A percentile compares a stretch with the other conserved stretches of the same genome.
Evolutionary conservation across 1,139 yeast genomes (phyloP).

Genomic region (Yamadazyma epiphylla): DNA sequence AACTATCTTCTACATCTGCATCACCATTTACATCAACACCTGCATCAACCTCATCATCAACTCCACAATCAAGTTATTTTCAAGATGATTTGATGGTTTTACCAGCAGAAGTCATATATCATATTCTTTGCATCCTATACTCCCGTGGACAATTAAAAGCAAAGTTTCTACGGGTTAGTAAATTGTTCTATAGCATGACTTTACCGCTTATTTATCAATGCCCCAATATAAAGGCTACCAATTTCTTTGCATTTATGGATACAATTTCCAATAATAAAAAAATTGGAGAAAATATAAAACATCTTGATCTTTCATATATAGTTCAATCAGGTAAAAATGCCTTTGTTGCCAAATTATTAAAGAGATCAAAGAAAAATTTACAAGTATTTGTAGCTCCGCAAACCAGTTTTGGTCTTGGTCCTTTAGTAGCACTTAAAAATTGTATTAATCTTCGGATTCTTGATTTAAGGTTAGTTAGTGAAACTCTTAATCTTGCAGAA

Average conservation of each 20-base stretch:
- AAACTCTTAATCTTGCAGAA: slow-evolving; percentile 78
- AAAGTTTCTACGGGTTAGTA: slow-evolving; percentile 57
- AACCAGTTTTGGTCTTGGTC: slow-evolving; percentile 90
- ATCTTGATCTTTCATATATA: slow-evolving; percentile 69
- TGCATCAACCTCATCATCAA: too few relatives aligned
- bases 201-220: slow-evolving; percentile 59
- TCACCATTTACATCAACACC: too few relatives aligned
- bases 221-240: slow-evolving; percentile 63
- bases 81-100: slow-evolving; percentile 25
- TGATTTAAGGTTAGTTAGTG: slow-evolving; percentile 87
- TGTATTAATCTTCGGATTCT: slow-evolving; percentile 63
- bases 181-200: slow-evolving; percentile 54
- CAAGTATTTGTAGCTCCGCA: slow-evolving; percentile 85
- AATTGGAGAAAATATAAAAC: slow-evolving; percentile 43
- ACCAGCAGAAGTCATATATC: slow-evolving; percentile 59
- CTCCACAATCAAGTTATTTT: background rate
- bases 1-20: too few relatives aligned
- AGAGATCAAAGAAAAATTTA: slow-evolving; percentile 65
- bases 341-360: slow-evolving; percentile 72
- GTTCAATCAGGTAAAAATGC: slow-evolving; percentile 94
- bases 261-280: slow-evolving; percentile 48
- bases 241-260: slow-evolving; percentile 71
- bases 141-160: slow-evolving; percentile 37
- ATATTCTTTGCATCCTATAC: slow-evolving; percentile 44
- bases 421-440: slow-evolving; percentile 69